Evolutionary conservation across 441 rosid genomes (phyloP).

Genomic region (Sinapis alba): DNA sequence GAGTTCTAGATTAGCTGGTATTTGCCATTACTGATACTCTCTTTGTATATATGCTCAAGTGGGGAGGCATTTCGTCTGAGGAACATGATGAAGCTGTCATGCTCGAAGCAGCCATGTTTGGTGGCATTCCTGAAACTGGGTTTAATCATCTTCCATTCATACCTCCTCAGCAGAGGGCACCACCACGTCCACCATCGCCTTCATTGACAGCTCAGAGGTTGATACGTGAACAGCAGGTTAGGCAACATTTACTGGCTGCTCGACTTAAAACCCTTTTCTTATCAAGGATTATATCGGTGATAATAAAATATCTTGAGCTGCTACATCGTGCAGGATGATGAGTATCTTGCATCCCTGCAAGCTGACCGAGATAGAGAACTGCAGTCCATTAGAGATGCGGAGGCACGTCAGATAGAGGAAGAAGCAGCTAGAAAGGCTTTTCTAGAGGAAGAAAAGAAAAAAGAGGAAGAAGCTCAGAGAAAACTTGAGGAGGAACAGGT

Average conservation of each 20-base stretch:
- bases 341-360: conserved; percentile 88
- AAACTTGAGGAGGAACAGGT: conserved; percentile 93
- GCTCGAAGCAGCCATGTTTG: conserved; percentile 99
- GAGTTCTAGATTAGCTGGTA: conserved; percentile 28
- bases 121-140: conserved; percentile 85
- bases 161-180: conserved; percentile 50
- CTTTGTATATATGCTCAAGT: conserved; percentile 49
- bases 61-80: conserved; percentile 99
- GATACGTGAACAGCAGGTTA: conserved; percentile 97
- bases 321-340: conserved; percentile 75
- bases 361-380: conserved; percentile 95
- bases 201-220: conserved; percentile 90
- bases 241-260: conserved; percentile 8
- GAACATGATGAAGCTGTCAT: conserved; percentile 99
- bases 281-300: conserved; percentile 1
- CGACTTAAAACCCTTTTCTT: background rate
- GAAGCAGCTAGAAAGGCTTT: conserved; percentile 80
- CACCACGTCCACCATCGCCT: conserved; percentile 88
- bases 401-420: conserved; percentile 72
- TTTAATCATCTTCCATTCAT: conserved; percentile 43
- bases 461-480: conserved; percentile 71
- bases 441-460: conserved; percentile 70
- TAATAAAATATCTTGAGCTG: conserved; percentile 7
- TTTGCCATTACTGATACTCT: conserved; percentile 4
- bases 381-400: conserved; percentile 83